A percentile compares a stretch with the other conserved stretches of the same genome.
These are phyloP conservation scores for Apiospora saccharicola DNA, from an alignment of 2,329 filamentous ascomycete species.

Conservation along the genomic window DNA sequence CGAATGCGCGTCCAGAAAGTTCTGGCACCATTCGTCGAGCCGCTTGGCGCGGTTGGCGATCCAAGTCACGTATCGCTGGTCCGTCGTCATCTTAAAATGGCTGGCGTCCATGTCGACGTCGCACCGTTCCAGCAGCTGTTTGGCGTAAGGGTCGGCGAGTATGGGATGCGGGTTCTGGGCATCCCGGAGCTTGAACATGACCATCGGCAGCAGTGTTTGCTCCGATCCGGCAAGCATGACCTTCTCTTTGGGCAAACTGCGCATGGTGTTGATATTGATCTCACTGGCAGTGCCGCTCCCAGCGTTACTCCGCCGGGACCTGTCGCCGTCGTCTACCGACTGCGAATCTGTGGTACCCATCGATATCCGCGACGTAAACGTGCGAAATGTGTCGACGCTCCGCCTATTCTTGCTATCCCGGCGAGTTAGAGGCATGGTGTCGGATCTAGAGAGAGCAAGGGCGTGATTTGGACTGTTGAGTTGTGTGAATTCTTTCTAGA, in stretches of 20 bases:
- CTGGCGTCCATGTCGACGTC: slow-evolving; percentile 31
- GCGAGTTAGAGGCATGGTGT: neutral
- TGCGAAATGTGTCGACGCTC: slow-evolving; percentile 6
- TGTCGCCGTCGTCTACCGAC: neutral
- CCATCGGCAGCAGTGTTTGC: slow-evolving; percentile 33
- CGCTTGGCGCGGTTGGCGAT: slow-evolving; percentile 31
- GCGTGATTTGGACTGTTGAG: neutral
- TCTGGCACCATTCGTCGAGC: slow-evolving; percentile 35
- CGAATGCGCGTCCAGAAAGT: slow-evolving; percentile 32
- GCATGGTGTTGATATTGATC: slow-evolving; percentile 14
- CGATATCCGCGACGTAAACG: neutral
- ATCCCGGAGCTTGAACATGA: slow-evolving; percentile 31
- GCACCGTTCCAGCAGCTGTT: slow-evolving; percentile 32
- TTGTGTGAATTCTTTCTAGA: neutral
- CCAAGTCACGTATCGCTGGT: slow-evolving; percentile 32
- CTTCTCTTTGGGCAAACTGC: slow-evolving; percentile 26
- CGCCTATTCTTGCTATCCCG: neutral
- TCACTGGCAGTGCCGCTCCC: slow-evolving; percentile 13
- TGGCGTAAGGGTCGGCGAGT: slow-evolving; percentile 32
- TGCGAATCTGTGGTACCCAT: neutral
- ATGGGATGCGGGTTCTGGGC: slow-evolving; percentile 31
- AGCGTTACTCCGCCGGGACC: neutral
- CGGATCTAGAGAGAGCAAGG: neutral
- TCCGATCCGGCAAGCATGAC: slow-evolving; percentile 33
- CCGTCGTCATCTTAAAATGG: slow-evolving; percentile 29